These are phyloP conservation scores for Chalciporus piperatus DNA, from an alignment of 768 basidiomycete genomes.

Conservation along the genomic window DNA sequence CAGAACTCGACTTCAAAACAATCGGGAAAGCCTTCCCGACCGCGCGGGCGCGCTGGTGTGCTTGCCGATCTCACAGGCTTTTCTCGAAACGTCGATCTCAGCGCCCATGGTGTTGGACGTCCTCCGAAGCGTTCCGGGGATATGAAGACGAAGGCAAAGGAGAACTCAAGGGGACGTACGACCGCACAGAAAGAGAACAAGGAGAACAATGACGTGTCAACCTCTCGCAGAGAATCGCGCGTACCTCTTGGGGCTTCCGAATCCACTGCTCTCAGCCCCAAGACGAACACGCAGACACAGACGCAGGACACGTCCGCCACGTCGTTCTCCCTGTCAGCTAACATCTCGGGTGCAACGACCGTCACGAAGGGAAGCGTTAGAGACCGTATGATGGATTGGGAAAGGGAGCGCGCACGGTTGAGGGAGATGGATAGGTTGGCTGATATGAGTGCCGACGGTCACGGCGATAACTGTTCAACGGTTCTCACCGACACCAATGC, in stretches of 20 bases:
- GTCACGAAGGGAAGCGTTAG: conserved; percentile 37
- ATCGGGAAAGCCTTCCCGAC: conserved; percentile 28
- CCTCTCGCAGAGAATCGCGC: conserved; percentile 8
- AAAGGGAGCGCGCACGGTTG: conserved; percentile 64
- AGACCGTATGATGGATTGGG: conserved; percentile 74
- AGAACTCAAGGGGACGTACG: conserved; percentile 19
- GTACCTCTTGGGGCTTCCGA: background rate
- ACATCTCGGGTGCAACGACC: conserved; percentile 16
- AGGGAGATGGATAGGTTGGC: conserved; percentile 65
- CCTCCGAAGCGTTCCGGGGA: conserved; percentile 15
- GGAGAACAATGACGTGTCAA: conserved; percentile 19
- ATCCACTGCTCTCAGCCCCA: conserved; percentile 9
- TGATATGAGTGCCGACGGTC: conserved; percentile 47
- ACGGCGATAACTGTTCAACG: conserved; percentile 34
- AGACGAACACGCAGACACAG: conserved; percentile 17
- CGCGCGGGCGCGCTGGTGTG: conserved; percentile 29
- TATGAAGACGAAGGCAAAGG: conserved; percentile 28
- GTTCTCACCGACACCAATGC: conserved; percentile 17
- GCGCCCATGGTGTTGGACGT: conserved; percentile 28
- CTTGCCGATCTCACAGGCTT: conserved; percentile 41
- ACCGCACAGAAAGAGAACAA: conserved; percentile 26
- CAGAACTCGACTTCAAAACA: conserved; percentile 15
- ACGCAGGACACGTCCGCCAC: conserved; percentile 7
- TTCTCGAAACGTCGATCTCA: conserved; percentile 30
- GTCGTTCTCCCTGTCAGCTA: conserved; percentile 13